Evolutionary conservation across 2,329 filamentous ascomycete genomes (phyloP).

Genomic region (Fusarium stilboides): DNA sequence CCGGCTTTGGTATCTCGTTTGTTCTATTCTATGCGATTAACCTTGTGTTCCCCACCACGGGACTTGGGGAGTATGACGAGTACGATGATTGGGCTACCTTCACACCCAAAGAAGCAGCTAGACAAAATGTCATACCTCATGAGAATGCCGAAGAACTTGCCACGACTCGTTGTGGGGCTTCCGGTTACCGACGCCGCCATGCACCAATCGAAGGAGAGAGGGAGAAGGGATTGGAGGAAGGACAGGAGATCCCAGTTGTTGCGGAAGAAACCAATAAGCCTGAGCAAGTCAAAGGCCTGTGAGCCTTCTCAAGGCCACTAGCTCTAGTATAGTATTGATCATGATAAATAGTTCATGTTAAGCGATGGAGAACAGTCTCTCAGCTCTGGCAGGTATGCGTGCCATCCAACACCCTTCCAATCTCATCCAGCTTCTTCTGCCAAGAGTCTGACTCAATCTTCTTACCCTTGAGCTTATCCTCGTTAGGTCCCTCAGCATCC

Average conservation of each 20-base stretch:
- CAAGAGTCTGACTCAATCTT: conserved; percentile 37
- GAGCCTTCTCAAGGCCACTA: too few relatives aligned
- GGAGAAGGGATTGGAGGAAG: neutral
- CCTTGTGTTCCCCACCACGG: neutral
- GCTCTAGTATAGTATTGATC: too few relatives aligned
- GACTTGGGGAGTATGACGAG: conserved; percentile 8
- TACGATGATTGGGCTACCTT: conserved; percentile 27
- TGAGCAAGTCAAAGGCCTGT: too few relatives aligned
- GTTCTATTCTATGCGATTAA: neutral
- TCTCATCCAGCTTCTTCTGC: conserved; percentile 44
- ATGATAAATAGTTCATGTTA: too few relatives aligned
- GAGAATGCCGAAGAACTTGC: neutral
- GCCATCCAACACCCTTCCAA: conserved; percentile 44
- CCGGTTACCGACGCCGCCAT: neutral
- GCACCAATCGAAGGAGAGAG: neutral
- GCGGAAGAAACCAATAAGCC: too few relatives aligned
- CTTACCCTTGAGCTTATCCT: conserved; percentile 31
- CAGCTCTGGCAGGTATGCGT: conserved; percentile 4
- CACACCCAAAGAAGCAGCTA: conserved; percentile 13
- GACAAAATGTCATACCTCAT: conserved; percentile 9
- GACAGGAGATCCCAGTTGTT: neutral
- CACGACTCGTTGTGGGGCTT: neutral
- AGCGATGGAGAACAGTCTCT: neutral
- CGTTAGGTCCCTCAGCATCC: conserved; percentile 42
- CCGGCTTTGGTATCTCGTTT: neutral